Base-by-base conservation (phyloP, 2,329 filamentous ascomycete genomes). In the Atkinsonella texensis region DNA sequence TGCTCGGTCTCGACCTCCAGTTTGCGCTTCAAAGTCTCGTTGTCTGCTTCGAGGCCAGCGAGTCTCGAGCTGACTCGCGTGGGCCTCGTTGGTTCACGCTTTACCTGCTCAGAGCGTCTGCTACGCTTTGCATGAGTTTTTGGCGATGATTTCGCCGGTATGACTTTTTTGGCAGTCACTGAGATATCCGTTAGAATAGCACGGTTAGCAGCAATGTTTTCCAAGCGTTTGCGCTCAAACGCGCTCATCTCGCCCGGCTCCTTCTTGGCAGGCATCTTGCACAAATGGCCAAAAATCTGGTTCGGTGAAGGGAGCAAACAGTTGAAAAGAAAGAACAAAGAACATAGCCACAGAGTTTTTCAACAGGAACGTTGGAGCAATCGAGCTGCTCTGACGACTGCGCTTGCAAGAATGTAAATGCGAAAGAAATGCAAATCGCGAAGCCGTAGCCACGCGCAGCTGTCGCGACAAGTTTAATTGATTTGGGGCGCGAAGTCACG, bases 181-280 rank as follows among this genome's bases (percentile, higher is more conserved):
- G 85, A 84, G 1, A 95, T 78, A 54, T 89, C 85, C 54, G 86
- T 86, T 0, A 96, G 69, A 0, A 95, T 64, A 0, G 84, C 87
- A 66, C 91, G 85, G 59, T 94, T 93, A 50, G 87, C 83, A 0
- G 84, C 87, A 41, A 95, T 94, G 58, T 95, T 95, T 54, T 89
- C 88, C 15, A 88, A 79, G 0, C 90, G 79, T 58, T 87, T 83
- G 60, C 84, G 83, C 73, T 95, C 90, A 67, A 95, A 96, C 40
- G 89, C 87, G 67, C 87, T 94, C 59, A 94, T 72, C 38, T 60
- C 76, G 20, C 59, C 62, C 13, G 67, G 66, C 41, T 73, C 69
- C 20, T 66, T 70, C 15, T 69, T 68, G 1, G 70, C 63, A 1
- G 75, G 66, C 76, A 81, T 80, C 39, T 42, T 59, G 28, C 7